These are phyloP conservation scores for Neocucurbitaria cava DNA, from an alignment of 2,329 filamentous ascomycete genomes.

Conservation along the genomic window DNA sequence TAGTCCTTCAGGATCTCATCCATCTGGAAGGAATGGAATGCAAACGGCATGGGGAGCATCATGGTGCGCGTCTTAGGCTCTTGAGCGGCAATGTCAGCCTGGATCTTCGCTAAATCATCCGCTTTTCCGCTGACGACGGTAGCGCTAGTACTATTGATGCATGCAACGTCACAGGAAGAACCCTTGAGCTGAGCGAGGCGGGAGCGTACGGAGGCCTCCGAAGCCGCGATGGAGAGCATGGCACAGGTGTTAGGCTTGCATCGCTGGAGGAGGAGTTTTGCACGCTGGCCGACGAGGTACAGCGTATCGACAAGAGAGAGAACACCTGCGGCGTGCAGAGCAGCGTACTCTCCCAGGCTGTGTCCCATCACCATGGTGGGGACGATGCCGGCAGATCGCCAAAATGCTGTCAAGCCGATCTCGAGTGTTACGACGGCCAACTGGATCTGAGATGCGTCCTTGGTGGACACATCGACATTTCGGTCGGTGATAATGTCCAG, in stretches of 20 bases:
- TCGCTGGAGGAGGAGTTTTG: too few species aligned
- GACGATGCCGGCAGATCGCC: conserved; percentile 17
- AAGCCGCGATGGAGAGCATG: too few species aligned
- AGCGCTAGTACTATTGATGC: conserved; percentile 35
- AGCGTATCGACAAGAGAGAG: conserved; percentile 27
- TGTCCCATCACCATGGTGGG: conserved; percentile 30
- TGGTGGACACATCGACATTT: too few species aligned
- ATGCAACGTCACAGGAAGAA: conserved; percentile 29
- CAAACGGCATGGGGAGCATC: too few species aligned
- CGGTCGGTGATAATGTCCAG: too few species aligned
- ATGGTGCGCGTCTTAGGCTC: too few species aligned
- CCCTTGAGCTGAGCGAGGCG: too few species aligned
- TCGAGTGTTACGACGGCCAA: conserved; percentile 51
- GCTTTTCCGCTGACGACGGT: conserved; percentile 31
- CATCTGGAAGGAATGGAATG: conserved; percentile 32
- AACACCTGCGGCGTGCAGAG: conserved; percentile 46
- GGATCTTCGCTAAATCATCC: too few species aligned
- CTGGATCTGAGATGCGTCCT: too few species aligned
- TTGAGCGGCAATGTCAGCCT: neutral
- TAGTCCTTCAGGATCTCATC: conserved; percentile 54
- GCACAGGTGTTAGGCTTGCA: too few species aligned
- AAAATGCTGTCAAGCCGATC: conserved; percentile 39
- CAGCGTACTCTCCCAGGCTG: conserved; percentile 52
- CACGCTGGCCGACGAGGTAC: neutral
- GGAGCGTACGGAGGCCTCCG: too few species aligned